Conservation (phyloP, 148 eudicot genomes). For the Chenopodium formosanum region DNA sequence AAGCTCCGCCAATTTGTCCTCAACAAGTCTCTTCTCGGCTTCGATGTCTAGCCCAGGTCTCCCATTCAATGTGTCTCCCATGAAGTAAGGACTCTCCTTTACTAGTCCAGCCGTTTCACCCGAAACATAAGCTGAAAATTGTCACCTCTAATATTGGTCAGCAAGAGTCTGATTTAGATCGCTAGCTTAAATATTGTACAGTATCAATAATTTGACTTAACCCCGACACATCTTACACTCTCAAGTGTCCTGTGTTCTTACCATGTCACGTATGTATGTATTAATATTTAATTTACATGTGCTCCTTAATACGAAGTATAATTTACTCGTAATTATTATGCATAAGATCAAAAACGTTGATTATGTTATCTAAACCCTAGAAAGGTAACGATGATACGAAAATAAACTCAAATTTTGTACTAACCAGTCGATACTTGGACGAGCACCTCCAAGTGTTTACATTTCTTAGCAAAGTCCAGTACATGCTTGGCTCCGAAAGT, state of each 20-base stretch:
- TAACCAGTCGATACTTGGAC: conserved; percentile 70
- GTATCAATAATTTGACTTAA: no score
- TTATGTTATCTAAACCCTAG: no score
- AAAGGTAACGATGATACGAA: no score
- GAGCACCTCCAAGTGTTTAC: conserved; percentile 47
- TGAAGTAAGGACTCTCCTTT: conserved; percentile 36
- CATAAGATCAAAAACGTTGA: no score
- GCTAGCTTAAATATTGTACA: neutral
- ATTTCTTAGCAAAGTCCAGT: conserved; percentile 57
- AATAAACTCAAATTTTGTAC: neutral
- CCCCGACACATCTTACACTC: no score
- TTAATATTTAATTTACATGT: no score
- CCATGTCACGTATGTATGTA: no score
- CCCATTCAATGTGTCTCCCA: conserved; percentile 47
- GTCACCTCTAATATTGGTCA: neutral
- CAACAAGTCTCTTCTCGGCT: conserved; percentile 40
- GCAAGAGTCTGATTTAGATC: neutral
- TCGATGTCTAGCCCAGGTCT: conserved; percentile 39
- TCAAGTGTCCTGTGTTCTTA: no score
- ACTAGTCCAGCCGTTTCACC: conserved; percentile 49
- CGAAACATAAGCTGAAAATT: conserved; percentile 45
- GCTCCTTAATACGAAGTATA: no score
- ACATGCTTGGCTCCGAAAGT: conserved; percentile 59
- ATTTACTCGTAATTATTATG: no score
- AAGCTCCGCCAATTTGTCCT: conserved; percentile 39